A percentile compares a stretch with the other conserved stretches of the same genome.
phyloP scores from a whole-genome alignment of 441 rosid genomes.

The Gossypium schwendimanii region DNA sequence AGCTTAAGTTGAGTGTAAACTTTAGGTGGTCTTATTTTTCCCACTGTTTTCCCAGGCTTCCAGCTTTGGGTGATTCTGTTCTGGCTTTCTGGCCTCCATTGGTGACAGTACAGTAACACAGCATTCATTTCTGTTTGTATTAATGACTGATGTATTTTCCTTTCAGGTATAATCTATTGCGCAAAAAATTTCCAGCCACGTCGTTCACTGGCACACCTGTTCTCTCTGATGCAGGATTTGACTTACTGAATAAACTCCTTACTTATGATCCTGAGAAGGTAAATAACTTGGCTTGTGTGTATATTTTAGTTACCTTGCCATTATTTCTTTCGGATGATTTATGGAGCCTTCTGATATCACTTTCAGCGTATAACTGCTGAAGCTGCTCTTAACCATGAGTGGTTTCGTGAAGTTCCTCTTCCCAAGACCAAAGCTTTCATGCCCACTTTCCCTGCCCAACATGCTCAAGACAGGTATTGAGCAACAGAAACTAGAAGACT shows the following conservation, averaged over 20 bases:
- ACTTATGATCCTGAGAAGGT: conserved; percentile 99
- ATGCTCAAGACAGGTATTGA: conserved; percentile 92
- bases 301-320: background rate
- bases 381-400: conserved; percentile 90
- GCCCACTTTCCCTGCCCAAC: conserved; percentile 99
- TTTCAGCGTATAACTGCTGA: conserved; percentile 85
- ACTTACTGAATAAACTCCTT: conserved; percentile 81
- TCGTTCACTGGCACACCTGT: conserved; percentile 96
- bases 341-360: conserved; percentile 10
- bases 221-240: conserved; percentile 96
- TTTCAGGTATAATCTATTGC: conserved; percentile 93
- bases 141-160: conserved; percentile 37
- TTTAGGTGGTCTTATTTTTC: conserved; percentile 42
- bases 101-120: conserved; percentile 41
- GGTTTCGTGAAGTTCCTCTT: conserved; percentile 96
- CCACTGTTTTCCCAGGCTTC: conserved; percentile 85
- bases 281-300: conserved; percentile 4
- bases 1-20: conserved; percentile 18
- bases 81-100: conserved; percentile 71
- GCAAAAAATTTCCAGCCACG: conserved; percentile 93
- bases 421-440: conserved; percentile 97
- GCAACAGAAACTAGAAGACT: conserved; percentile 15
- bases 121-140: conserved; percentile 29
- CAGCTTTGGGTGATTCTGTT: conserved; percentile 84
- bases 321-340: conserved; percentile 1